Evolutionary conservation across 371 early-diverging fungal species (phyloP).

Genomic region (Mortierella sp.): DNA sequence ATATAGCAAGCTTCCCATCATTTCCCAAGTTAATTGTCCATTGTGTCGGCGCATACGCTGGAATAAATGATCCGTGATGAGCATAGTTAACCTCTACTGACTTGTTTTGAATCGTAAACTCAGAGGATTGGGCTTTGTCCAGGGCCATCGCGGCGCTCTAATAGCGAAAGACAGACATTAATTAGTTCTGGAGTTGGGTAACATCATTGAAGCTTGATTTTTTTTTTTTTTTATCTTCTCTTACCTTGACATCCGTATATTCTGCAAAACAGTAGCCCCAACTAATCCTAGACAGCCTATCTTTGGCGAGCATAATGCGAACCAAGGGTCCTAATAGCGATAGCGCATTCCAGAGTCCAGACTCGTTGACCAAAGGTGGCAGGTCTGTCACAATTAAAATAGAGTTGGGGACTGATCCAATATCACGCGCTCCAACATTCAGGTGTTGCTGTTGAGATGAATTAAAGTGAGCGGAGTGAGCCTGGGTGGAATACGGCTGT

Average conservation of each 20-base stretch:
- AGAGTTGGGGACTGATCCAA: constrained; percentile 43
- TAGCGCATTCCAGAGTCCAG: constrained; percentile 40
- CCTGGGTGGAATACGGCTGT: background rate
- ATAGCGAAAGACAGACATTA: no score
- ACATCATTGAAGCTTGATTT: background rate
- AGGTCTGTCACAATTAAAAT: constrained; percentile 37
- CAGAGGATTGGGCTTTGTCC: constrained; percentile 19
- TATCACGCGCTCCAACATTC: constrained; percentile 46
- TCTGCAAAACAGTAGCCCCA: constrained; percentile 53
- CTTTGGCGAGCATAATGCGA: constrained; percentile 41
- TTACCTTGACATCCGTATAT: constrained; percentile 33
- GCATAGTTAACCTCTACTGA: constrained; percentile 42
- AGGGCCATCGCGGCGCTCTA: constrained; percentile 36
- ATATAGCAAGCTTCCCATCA: constrained; percentile 38
- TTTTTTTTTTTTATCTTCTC: no score
- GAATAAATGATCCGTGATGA: constrained; percentile 48
- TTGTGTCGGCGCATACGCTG: constrained; percentile 45
- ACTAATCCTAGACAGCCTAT: constrained; percentile 34
- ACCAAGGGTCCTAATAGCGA: constrained; percentile 26
- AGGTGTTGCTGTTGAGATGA: constrained; percentile 1
- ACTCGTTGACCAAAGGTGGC: constrained; percentile 39
- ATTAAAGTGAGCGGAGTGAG: background rate
- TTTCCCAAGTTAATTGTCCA: constrained; percentile 36
- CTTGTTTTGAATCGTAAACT: constrained; percentile 28
- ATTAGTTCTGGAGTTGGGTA: background rate